Base-by-base conservation (phyloP, 2,329 filamentous ascomycete species). In the Neonectria coccinea region DNA sequence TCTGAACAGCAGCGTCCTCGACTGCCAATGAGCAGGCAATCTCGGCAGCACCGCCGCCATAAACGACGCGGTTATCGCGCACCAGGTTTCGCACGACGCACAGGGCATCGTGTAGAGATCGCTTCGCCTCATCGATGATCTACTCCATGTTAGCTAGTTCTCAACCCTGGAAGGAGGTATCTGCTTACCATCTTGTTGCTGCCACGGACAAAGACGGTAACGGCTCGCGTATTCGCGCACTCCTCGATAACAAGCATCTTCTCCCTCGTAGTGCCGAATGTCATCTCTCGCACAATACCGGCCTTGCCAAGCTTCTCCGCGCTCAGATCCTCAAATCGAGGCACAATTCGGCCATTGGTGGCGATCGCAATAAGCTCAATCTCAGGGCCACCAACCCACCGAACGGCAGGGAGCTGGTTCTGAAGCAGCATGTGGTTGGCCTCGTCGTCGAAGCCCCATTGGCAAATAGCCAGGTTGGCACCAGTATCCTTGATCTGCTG, bases 161-260 rank as follows among this genome's bases (percentile, higher is more conserved):
- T 63, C 36, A 3, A 9, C 12, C 25, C 14, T 11, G 20, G 29
- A 36, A 12, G 20, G 2, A 14, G 5, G 9, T 44, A 7, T 12
- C 55, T 6, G 80, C 86, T 77, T 81, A 95, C 93, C 96, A 99
- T 99, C 87, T 98, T 99, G 88, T 99, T 99, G 86, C 94, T 97
- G 76, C 96, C 96, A 76, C 96, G 88, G 65, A 99, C 92, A 80
- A 99, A 99, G 59, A 97, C 90, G 3, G 96, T 99, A 65, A 99
- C 97, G 48, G 96, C 96, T 75, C 96, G 87, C 63, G 93, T 97
- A 84, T 99, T 99, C 76, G 97, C 96, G 78, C 96, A 99, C 82
- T 99, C 96, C 83, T 99, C 97, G 74, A 99, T 99, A 62, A 99
- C 93, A 74, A 99, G 86, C 96, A 99, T 99, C 89, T 99, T 98